Conservation (phyloP, 768 basidiomycete genomes). For the Coprinopsis cinerea region DNA sequence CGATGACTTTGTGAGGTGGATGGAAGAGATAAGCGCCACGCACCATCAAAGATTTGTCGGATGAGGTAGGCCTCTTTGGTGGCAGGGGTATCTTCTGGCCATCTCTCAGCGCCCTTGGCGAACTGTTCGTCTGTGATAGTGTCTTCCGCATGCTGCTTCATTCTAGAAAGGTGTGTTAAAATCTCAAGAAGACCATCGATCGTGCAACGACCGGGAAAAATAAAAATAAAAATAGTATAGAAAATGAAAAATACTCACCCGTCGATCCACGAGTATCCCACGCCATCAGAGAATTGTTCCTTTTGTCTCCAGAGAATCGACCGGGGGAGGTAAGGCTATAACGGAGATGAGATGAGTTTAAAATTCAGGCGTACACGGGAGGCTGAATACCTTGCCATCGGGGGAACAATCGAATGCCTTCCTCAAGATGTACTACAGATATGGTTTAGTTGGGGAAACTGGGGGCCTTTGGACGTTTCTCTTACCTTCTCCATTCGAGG, state of each 20-base stretch:
- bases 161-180: constrained; percentile 37
- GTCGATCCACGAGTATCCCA: constrained; percentile 99
- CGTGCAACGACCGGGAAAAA: background rate
- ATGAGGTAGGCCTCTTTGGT: constrained; percentile 97
- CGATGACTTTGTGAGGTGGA: constrained; percentile 11
- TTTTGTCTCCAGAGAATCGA: constrained; percentile 99
- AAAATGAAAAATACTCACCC: constrained; percentile 47
- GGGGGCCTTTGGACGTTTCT: constrained; percentile 1
- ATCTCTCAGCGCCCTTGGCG: constrained; percentile 65
- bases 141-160: constrained; percentile 80
- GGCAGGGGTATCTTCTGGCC: constrained; percentile 76
- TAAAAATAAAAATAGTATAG: no score
- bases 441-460: constrained; percentile 10
- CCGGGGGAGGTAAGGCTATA: constrained; percentile 83
- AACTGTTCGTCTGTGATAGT: constrained; percentile 80
- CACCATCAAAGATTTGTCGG: constrained; percentile 86
- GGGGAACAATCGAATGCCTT: constrained; percentile 91
- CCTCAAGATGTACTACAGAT: constrained; percentile 79
- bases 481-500: constrained; percentile 94
- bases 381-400: constrained; percentile 55
- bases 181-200: background rate
- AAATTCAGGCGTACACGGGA: background rate
- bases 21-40: constrained; percentile 13
- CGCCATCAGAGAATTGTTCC: constrained; percentile 98
- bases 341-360: background rate